Evolutionary conservation across 805 yeast genomes (phyloP).

Genomic region (Kockiozyma suomiensis): DNA sequence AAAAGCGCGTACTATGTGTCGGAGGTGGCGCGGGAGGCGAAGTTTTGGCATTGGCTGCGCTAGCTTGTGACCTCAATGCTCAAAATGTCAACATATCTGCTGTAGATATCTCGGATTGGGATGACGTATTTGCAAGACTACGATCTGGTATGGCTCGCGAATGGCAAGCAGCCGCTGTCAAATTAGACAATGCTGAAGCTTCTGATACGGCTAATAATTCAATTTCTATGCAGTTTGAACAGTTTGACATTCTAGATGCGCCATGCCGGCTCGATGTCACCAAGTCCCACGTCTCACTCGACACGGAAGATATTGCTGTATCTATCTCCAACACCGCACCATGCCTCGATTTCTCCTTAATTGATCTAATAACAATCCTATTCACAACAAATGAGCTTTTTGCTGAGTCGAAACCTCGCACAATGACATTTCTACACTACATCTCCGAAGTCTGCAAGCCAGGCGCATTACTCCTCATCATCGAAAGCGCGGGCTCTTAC

Average conservation of each 20-base stretch:
- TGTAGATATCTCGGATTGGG: slow-evolving; percentile 83
- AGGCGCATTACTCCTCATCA: slow-evolving; percentile 66
- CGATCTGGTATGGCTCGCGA: slow-evolving; percentile 11
- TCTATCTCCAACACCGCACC: not conserved
- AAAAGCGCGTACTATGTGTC: slow-evolving; percentile 54
- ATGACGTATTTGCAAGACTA: slow-evolving; percentile 49
- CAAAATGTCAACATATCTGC: slow-evolving; percentile 51
- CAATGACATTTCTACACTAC: slow-evolving; percentile 60
- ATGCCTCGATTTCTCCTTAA: slow-evolving; percentile 8
- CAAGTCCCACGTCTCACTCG: not conserved
- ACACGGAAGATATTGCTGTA: not conserved
- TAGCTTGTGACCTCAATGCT: slow-evolving; percentile 49
- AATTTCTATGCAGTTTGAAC: slow-evolving; percentile 16
- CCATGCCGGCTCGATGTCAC: slow-evolving; percentile 18
- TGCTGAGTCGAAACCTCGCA: slow-evolving; percentile 61
- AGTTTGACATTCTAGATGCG: slow-evolving; percentile 31
- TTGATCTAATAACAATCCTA: slow-evolving; percentile 65
- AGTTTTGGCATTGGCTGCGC: slow-evolving; percentile 61
- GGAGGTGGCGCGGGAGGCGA: slow-evolving; percentile 96
- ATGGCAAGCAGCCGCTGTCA: not conserved
- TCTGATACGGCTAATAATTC: not conserved
- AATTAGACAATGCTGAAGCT: not conserved
- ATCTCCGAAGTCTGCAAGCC: slow-evolving; percentile 54
- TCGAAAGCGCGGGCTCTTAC: slow-evolving; percentile 90
- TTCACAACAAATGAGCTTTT: slow-evolving; percentile 89